Percentiles rank a stretch among this genome's conserved stretches.
Evolutionary conservation across 441 rosid species (phyloP).

Genomic region (Erysimum cheiri): DNA sequence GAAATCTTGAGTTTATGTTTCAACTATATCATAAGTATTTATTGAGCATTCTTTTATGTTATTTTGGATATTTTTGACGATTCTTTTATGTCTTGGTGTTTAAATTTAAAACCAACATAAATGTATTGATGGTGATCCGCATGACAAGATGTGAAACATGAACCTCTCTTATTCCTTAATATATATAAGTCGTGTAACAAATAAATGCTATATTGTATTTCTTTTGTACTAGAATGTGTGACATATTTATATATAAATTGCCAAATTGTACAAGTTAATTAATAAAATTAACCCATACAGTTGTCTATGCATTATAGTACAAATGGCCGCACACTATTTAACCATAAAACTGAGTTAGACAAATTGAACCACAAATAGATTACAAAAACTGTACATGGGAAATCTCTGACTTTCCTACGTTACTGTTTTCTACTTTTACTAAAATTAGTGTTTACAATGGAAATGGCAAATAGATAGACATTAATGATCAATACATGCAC

Average conservation of each 20-base stretch:
- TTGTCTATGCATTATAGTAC: background rate
- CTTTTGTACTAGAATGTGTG: background rate
- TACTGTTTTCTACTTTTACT: constrained; percentile 29
- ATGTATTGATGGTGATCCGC: background rate
- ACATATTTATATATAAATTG: background rate
- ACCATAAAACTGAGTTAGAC: background rate
- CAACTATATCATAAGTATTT: too few species aligned
- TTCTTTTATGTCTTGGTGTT: background rate
- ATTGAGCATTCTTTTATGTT: background rate
- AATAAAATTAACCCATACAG: background rate
- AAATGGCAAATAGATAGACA: constrained; percentile 27
- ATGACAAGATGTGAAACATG: constrained; percentile 12
- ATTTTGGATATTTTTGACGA: background rate
- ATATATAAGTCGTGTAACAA: background rate
- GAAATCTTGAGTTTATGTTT: background rate
- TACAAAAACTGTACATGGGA: constrained; percentile 20
- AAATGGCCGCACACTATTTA: constrained; percentile 1
- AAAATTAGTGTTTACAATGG: constrained; percentile 27
- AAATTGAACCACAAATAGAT: constrained; percentile 14
- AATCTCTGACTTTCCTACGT: constrained; percentile 29
- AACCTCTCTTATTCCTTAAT: constrained; percentile 6
- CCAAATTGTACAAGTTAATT: background rate
- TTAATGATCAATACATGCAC: background rate
- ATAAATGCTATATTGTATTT: background rate
- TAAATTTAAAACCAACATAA: background rate